Base-by-base conservation (phyloP, 495 filamentous ascomycete species). In the Cryomyces antarcticus region DNA sequence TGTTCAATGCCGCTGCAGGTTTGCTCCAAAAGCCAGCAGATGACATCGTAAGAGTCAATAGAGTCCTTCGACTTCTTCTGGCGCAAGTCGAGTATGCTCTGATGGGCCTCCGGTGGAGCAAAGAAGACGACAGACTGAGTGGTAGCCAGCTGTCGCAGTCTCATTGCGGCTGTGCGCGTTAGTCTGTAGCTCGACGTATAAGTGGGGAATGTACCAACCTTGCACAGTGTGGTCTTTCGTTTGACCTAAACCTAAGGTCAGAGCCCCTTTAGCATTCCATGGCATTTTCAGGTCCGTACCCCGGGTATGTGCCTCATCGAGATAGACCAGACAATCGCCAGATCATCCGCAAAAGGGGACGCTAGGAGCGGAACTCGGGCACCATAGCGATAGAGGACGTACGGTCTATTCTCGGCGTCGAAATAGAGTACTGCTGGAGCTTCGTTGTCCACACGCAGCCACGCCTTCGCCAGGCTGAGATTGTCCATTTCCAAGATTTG, bases 251-350 rank as follows among this genome's bases (percentile, higher is more conserved):
- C 78, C 78, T 0, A 86, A 60, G 0, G 76, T 85, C n/a, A 88
- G 67, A 4, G 75, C 77, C 4, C 73, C 81, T 7, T 67, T 54
- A 42, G 72, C 75, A 9, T 62, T 30, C 0, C 44, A 44, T 0
- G 80, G 80, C 7, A 88, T 50, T 46, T 68, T 75, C 6, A 88
- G 48, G 47, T 86, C 79, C 3, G 71, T 80, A 0, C 82, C 82
- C 47, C 81, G 57, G 1, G 79, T 82, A 46, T 88, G 81, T 0
- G 69, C 69, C 47, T 88, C 72, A 39, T 85, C 80, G 2, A 85
- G 58, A 52, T 78, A 86, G 0, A 85, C 71, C 0, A 80, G 60
- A 48, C 78, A 85, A 0, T 56, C 44, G 4, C 69, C 30, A 83
- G 58, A n/a, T 76, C 66, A 6, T 68, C 60, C 0, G 61, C 53